Conservation (phyloP, 2,329 filamentous ascomycete genomes). For the Aureobasidium melanogenum region DNA sequence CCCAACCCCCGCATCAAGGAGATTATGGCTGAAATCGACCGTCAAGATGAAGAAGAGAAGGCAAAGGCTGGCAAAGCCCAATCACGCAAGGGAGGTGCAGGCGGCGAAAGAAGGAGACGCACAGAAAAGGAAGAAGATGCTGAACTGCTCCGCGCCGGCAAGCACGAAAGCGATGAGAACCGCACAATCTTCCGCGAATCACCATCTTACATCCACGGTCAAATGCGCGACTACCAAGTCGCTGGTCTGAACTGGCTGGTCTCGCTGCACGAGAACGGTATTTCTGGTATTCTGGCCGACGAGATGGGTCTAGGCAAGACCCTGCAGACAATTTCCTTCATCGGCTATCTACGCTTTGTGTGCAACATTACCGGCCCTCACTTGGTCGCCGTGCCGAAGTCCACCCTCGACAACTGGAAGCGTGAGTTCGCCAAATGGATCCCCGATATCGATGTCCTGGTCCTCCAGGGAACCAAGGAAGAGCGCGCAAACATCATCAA, state of each 20-base stretch:
- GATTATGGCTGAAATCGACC: constrained; percentile 89
- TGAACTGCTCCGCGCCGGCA: constrained; percentile 77
- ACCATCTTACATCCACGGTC: constrained; percentile 75
- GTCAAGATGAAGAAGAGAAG: constrained; percentile 70
- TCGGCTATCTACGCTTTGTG: constrained; percentile 88
- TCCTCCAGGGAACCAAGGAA: constrained; percentile 91
- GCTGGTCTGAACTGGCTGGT: constrained; percentile 96
- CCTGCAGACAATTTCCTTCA: constrained; percentile 90
- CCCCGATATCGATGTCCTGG: constrained; percentile 86
- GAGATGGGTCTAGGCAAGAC: constrained; percentile 99
- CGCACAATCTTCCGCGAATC: constrained; percentile 92
- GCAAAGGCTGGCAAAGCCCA: constrained; percentile 63
- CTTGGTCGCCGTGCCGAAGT: constrained; percentile 87
- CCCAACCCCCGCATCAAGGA: constrained; percentile 91
- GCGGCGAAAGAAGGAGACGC: constrained; percentile 67
- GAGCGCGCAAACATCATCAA: constrained; percentile 83
- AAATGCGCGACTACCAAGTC: constrained; percentile 95
- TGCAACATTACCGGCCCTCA: constrained; percentile 86
- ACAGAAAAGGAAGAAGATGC: constrained; percentile 98
- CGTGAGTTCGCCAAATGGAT: constrained; percentile 92
- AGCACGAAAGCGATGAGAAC: constrained; percentile 65
- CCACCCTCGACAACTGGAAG: constrained; percentile 97
- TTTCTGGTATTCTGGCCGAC: constrained; percentile 93
- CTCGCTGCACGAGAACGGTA: constrained; percentile 95
- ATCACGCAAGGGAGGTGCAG: constrained; percentile 75